phyloP scores from a whole-genome alignment of 2,329 filamentous ascomycete species.

The Penicillium aurantiogriseum region DNA sequence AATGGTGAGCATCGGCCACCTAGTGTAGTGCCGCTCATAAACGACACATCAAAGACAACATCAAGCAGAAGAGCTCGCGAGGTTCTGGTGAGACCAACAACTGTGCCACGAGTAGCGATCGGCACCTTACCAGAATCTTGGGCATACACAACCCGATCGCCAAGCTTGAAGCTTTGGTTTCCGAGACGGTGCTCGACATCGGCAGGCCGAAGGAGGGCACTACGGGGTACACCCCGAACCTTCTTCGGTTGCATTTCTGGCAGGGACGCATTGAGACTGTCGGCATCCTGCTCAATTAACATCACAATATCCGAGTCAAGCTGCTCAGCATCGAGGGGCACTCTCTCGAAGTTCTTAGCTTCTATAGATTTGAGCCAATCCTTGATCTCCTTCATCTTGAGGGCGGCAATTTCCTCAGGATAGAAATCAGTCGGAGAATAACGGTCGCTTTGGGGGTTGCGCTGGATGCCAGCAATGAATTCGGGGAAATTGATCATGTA shows the following conservation, averaged over 20 bases:
- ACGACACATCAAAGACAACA: constrained; percentile 87
- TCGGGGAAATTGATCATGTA: constrained; percentile 96
- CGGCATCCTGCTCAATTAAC: constrained; percentile 73
- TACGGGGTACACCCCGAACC: constrained; percentile 77
- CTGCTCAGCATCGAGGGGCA: constrained; percentile 95
- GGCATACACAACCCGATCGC: constrained; percentile 90
- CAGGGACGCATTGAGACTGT: constrained; percentile 57
- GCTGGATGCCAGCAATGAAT: constrained; percentile 85
- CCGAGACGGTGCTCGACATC: constrained; percentile 93
- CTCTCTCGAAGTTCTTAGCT: constrained; percentile 86
- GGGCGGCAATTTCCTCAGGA: constrained; percentile 66
- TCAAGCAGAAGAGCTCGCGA: constrained; percentile 79
- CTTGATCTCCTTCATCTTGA: constrained; percentile 88
- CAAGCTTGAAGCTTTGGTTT: constrained; percentile 77
- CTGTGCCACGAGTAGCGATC: constrained; percentile 85
- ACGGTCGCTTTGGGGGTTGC: constrained; percentile 80
- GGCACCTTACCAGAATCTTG: constrained; percentile 92
- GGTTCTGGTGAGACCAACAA: constrained; percentile 91
- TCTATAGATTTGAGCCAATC: constrained; percentile 91
- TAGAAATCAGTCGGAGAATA: constrained; percentile 86
- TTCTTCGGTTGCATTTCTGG: constrained; percentile 62
- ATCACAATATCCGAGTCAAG: constrained; percentile 88
- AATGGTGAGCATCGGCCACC: constrained; percentile 89
- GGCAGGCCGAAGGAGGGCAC: constrained; percentile 84
- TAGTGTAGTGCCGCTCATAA: constrained; percentile 95